Evolutionary conservation across 805 yeast species (phyloP), one percentile per base, ranked within the genome.

Genomic region (Kodamaea nitidulidarum): DNA sequence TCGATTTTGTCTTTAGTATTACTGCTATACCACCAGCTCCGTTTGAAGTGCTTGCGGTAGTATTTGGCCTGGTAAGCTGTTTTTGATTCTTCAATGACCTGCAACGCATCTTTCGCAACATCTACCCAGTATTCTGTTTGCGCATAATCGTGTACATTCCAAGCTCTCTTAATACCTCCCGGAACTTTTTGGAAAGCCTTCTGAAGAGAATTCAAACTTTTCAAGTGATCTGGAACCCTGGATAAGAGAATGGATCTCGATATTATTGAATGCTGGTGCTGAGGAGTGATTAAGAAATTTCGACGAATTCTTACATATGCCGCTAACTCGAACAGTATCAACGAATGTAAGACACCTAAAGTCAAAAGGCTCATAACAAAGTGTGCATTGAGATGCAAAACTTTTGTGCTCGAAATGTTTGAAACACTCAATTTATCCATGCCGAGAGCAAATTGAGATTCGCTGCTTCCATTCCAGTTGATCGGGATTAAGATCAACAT

Each of bases 341-440:
- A 50, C 38, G 66, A 58, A 48, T 85, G 84, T 43, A 84, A 76
- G 60, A 76, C 65, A 0, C 65, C 48, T 2, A 86, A 68, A 1
- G 80, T 74, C 2, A 78, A 47, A 0, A 81, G 40, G 2, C 84
- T 70, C 59, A 83, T 62, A 0, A 78, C 54, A 38, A 88, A 73
- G 58, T 88, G 96, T 15, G 78, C 75, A 42, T 78, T 65, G 43
- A 82, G 67, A 15, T 76, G 56, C 3, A 58, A 52, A 0, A 78
- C 71, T 32, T 76, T 74, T 2, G 67, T 48, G 4, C 72, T 66
- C 0, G 87, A 73, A 3, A 87, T 71, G 50, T 84, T 83, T 3
- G 93, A 78, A 56, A 85, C 74, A 14, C 95, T 84, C 6, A 86
- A 64, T 35, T 61, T 65, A 50, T 88, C 95, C 35, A 88, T 60